These are phyloP conservation scores for Hibiscus syriacus DNA, from an alignment of 345 rosid species.

Conservation along the genomic window DNA sequence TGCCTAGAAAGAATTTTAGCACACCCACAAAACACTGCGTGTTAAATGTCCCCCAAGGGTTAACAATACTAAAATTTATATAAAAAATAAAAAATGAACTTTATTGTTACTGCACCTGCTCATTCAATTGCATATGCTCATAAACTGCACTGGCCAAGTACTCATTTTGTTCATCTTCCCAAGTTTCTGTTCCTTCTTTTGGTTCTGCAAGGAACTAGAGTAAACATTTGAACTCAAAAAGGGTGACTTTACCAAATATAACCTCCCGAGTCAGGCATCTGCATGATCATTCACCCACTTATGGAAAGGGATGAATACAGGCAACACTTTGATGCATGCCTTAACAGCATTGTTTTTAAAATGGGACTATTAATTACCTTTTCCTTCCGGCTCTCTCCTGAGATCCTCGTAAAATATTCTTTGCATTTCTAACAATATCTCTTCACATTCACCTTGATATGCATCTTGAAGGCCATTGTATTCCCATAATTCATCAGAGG, in stretches of 20 bases:
- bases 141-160: conserved; percentile 70
- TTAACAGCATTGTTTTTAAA: neutral
- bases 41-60: neutral
- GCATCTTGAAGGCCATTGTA: conserved; percentile 62
- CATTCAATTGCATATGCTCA: conserved; percentile 68
- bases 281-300: neutral
- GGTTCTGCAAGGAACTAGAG: conserved; percentile 31
- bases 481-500: conserved; percentile 70
- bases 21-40: neutral
- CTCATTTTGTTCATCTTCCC: conserved; percentile 88
- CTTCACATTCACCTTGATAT: conserved; percentile 73
- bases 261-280: neutral
- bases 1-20: no score
- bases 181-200: conserved; percentile 29
- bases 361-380: conserved; percentile 23
- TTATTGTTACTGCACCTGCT: conserved; percentile 31
- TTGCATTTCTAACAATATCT: conserved; percentile 81
- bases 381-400: conserved; percentile 19
- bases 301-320: neutral
- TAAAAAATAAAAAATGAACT: neutral
- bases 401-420: conserved; percentile 78
- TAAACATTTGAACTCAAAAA: conserved; percentile 22
- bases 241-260: conserved; percentile 2
- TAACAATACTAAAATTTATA: neutral
- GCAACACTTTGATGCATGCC: neutral